Percentiles rank a stretch among this genome's conserved stretches.
Conservation (phyloP, 176 grass and related monocot genomes). For the Ensete glaucum region DNA sequence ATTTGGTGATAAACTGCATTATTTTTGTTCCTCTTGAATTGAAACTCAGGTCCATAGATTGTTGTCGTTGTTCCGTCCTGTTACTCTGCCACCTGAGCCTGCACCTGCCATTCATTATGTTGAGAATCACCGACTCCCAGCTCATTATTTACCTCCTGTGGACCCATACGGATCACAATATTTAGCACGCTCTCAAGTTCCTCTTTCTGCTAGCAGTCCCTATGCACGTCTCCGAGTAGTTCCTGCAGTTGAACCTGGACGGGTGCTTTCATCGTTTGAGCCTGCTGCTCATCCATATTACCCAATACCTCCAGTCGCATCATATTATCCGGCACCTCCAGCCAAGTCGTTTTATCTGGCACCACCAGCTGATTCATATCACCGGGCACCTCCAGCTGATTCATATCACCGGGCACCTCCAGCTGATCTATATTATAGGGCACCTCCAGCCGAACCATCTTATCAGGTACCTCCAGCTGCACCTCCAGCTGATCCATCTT, state of each 20-base stretch:
- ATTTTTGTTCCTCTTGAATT: conserved; percentile 4
- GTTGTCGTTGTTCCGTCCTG: conserved; percentile 34
- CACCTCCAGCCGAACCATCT: neutral
- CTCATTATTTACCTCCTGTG: conserved; percentile 19
- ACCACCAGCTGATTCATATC: neutral
- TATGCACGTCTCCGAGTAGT: conserved; percentile 12
- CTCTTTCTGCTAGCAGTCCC: neutral
- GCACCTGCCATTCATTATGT: conserved; percentile 16
- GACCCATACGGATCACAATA: conserved; percentile 24
- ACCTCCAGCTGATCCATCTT: too few species aligned
- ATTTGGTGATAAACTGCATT: conserved; percentile 1
- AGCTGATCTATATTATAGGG: neutral
- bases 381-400: neutral
- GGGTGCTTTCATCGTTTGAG: conserved; percentile 9
- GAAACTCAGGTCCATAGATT: conserved; percentile 44
- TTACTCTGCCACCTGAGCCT: conserved; percentile 23
- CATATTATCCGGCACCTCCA: neutral
- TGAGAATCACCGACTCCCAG: conserved; percentile 19
- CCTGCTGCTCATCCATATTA: conserved; percentile 23
- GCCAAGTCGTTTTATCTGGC: neutral
- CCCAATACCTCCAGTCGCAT: neutral
- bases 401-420: neutral
- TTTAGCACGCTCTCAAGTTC: conserved; percentile 8
- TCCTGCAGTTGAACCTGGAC: neutral
- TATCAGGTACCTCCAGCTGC: neutral